Base-by-base conservation (phyloP, 257 asterid species). In the Petunia axillaris region DNA sequence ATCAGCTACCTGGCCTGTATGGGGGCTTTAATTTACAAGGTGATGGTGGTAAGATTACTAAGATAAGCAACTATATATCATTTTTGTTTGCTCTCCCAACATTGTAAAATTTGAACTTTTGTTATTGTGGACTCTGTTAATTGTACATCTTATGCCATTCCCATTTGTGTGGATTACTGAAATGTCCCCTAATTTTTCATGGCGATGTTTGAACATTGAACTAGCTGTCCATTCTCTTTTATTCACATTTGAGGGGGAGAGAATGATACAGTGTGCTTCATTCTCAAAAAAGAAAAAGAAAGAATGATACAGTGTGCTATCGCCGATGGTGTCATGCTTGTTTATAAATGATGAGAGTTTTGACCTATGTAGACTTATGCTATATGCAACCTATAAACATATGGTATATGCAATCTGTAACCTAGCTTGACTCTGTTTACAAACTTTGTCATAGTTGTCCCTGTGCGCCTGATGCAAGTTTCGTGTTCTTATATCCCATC, bases 1-100 rank as follows among this genome's bases (percentile, higher is more conserved):
- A 84, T 80, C 89, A 88, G 82, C 88, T 92, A 52, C 93, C 93
- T 75, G 95, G 93, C 76, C 84, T 84, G 91, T 82, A 74, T 64
- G 88, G 78, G 67, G 88, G 82, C 50, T 80, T 76, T 75, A 83
- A 79, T 79, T 46, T 67, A 71, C 89, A 75, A 76, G 85, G 83
- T 77, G 82, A 36, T 67, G 81, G 84, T 44, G 85, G 94, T 91
- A 85, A 83, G 91, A 78, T 43, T 60, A 77, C 14, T 35, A 43
- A 40, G 70, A 58, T 40, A 43, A 64, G 57, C 35, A 16, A 39
- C 55, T 52, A 16, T 52, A 16, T 58, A 15, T 16, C 8, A 65
- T 80, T 14, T 40, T 38, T 59, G 82, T 54, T 38, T 63, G 57
- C 63, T 68, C 80, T 76, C 0, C 14, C n/a, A 58, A 39, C 38